Evolutionary conservation across 345 rosid genomes (phyloP).

Genomic region (Alliaria petiolata): DNA sequence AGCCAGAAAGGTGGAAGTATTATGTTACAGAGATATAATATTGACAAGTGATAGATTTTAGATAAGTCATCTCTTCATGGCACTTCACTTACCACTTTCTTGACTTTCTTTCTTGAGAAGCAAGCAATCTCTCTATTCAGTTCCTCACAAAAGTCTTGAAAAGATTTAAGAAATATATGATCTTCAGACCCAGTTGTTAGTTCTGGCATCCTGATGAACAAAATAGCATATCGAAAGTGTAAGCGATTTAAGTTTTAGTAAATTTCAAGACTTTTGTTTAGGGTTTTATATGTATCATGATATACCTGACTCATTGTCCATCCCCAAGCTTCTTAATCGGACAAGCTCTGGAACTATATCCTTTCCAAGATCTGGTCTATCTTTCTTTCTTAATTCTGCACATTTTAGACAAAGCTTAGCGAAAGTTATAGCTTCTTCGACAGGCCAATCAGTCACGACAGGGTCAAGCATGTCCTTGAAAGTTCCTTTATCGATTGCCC

Average conservation of each 20-base stretch:
- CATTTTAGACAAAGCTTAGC: slow-evolving; percentile 63
- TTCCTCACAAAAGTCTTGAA: background rate
- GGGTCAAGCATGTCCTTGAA: slow-evolving; percentile 66
- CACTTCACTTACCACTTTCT: slow-evolving; percentile 30
- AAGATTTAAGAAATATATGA: background rate
- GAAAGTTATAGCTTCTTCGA: slow-evolving; percentile 57
- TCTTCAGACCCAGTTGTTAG: slow-evolving; percentile 11
- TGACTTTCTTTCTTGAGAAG: slow-evolving; percentile 12
- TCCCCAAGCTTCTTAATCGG: slow-evolving; percentile 52
- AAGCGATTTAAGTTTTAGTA: background rate
- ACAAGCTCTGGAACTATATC: slow-evolving; percentile 68
- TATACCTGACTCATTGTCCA: slow-evolving; percentile 14
- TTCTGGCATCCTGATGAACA: slow-evolving; percentile 9
- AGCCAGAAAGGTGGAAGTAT: slow-evolving; percentile 25
- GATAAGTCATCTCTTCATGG: background rate
- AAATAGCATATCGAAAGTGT: background rate
- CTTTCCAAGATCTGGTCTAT: slow-evolving; percentile 75
- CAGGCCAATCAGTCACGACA: slow-evolving; percentile 62
- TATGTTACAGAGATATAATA: slow-evolving; percentile 13
- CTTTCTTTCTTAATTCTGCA: slow-evolving; percentile 75
- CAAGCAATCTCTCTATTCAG: slow-evolving; percentile 17
- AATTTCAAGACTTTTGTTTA: background rate
- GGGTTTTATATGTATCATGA: background rate
- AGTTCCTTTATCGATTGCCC: slow-evolving; percentile 62
- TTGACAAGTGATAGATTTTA: slow-evolving; percentile 1